Percentiles rank a stretch among this genome's conserved stretches.
Conservation (phyloP, 139 green algal species). For the Coelastrella sp. region DNA sequence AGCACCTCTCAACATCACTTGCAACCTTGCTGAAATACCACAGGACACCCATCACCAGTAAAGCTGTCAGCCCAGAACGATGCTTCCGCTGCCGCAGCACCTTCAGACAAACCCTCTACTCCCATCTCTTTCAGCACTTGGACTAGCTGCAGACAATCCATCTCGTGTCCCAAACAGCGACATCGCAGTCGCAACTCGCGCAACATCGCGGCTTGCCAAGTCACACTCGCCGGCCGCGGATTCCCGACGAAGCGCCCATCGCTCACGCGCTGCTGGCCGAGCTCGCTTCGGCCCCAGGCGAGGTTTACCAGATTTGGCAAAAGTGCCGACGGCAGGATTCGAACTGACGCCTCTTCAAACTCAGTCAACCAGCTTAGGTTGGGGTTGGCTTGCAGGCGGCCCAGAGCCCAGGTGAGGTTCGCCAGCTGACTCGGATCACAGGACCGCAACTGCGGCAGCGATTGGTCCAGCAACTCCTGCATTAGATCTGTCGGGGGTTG, state of each 20-base stretch:
- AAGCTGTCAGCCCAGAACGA: background rate
- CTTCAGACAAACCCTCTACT: background rate
- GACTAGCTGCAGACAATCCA: slow-evolving; percentile 24
- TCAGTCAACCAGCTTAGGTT: background rate
- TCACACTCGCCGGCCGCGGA: background rate
- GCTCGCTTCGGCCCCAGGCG: background rate
- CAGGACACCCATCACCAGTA: background rate
- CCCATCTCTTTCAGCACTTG: slow-evolving; percentile 24
- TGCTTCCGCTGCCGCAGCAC: slow-evolving; percentile 24
- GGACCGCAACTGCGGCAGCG: background rate
- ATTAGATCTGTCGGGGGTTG: background rate
- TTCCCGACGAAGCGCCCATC: background rate
- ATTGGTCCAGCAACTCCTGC: background rate
- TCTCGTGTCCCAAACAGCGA: background rate
- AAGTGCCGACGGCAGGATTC: background rate
- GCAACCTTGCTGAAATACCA: slow-evolving; percentile 34
- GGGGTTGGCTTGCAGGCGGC: background rate
- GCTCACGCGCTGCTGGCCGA: background rate
- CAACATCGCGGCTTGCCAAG: slow-evolving; percentile 11
- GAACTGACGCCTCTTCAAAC: background rate
- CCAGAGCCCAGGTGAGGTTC: slow-evolving; percentile 8
- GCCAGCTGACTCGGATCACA: background rate
- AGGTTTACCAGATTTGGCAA: slow-evolving; percentile 7
- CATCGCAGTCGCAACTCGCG: background rate
- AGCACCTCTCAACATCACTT: background rate